Percentiles rank a stretch among this genome's conserved stretches.
These are phyloP conservation scores for Ustilago lituana DNA, from an alignment of 1,284 basidiomycete species.

Conservation along the genomic window DNA sequence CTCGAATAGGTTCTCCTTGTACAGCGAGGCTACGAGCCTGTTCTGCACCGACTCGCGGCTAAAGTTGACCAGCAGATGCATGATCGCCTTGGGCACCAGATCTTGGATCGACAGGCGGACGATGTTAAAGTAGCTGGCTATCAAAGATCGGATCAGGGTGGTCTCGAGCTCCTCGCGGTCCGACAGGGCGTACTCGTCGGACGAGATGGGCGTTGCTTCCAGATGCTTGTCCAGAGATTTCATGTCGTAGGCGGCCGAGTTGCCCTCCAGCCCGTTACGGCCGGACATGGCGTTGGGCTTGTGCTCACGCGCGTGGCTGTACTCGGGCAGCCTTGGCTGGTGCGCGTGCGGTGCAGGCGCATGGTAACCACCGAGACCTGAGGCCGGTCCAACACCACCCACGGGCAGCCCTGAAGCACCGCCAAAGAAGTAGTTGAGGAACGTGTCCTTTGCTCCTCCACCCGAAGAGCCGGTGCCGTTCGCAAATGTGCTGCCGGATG, in stretches of 20 bases:
- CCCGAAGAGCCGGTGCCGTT: slow-evolving; percentile 14
- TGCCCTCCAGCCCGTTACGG: slow-evolving; percentile 76
- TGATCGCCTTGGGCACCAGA: slow-evolving; percentile 82
- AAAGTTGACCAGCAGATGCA: slow-evolving; percentile 85
- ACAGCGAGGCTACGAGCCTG: slow-evolving; percentile 87
- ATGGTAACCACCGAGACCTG: slow-evolving; percentile 46
- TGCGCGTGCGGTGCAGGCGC: slow-evolving; percentile 27
- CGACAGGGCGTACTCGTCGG: slow-evolving; percentile 72
- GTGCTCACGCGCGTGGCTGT: slow-evolving; percentile 37
- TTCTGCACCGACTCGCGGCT: slow-evolving; percentile 97
- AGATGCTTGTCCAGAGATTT: slow-evolving; percentile 92
- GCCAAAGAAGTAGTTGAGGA: slow-evolving; percentile 67
- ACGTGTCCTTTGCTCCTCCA: slow-evolving; percentile 56
- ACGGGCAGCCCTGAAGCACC: slow-evolving; percentile 59
- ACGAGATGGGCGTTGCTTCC: slow-evolving; percentile 73
- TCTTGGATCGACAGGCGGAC: slow-evolving; percentile 97
- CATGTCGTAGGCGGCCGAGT: slow-evolving; percentile 93
- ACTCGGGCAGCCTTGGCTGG: slow-evolving; percentile 37
- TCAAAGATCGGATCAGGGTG: slow-evolving; percentile 89
- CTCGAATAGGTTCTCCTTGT: slow-evolving; percentile 82
- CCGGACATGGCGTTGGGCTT: slow-evolving; percentile 70
- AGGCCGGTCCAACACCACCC: slow-evolving; percentile 42
- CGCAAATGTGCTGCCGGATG: slow-evolving; percentile 17
- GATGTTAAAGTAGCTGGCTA: slow-evolving; percentile 94
- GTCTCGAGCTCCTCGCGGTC: slow-evolving; percentile 95